phyloP scores from a whole-genome alignment of 2,329 filamentous ascomycete species.

The Monosporascus sp. region DNA sequence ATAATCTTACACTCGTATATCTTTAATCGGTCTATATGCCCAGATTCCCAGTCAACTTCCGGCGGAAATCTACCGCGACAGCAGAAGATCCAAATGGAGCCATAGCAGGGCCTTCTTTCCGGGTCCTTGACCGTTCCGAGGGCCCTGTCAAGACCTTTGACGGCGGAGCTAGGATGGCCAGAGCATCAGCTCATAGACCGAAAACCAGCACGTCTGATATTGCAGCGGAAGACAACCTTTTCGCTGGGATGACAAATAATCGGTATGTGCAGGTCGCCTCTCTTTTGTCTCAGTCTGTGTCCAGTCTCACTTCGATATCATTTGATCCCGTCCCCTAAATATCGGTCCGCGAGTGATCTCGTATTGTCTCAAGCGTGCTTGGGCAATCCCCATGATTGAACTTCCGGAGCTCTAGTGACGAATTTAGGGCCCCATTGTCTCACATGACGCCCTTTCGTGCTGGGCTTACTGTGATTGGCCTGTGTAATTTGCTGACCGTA shows the following conservation, averaged over 20 bases:
- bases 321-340: not conserved
- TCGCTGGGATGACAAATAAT: constrained; percentile 50
- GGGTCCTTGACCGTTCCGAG: constrained; percentile 51
- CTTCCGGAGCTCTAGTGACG: not conserved
- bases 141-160: constrained; percentile 45
- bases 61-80: constrained; percentile 53
- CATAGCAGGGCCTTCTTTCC: constrained; percentile 48
- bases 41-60: constrained; percentile 56
- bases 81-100: constrained; percentile 49
- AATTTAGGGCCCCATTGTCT: constrained; percentile 9
- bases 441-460: constrained; percentile 11
- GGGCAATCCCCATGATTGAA: constrained; percentile 3
- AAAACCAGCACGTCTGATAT: constrained; percentile 35
- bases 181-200: constrained; percentile 32
- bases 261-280: constrained; percentile 40
- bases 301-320: constrained; percentile 2
- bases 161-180: constrained; percentile 39
- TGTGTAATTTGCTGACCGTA: constrained; percentile 32
- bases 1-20: constrained; percentile 12
- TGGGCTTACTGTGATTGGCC: constrained; percentile 21
- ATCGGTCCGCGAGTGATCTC: not conserved
- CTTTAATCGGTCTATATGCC: constrained; percentile 46
- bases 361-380: not conserved
- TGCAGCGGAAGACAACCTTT: constrained; percentile 49
- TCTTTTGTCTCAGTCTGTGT: constrained; percentile 7